Conservation (phyloP, 1,139 yeast genomes). For the Pichia norvegensis region DNA sequence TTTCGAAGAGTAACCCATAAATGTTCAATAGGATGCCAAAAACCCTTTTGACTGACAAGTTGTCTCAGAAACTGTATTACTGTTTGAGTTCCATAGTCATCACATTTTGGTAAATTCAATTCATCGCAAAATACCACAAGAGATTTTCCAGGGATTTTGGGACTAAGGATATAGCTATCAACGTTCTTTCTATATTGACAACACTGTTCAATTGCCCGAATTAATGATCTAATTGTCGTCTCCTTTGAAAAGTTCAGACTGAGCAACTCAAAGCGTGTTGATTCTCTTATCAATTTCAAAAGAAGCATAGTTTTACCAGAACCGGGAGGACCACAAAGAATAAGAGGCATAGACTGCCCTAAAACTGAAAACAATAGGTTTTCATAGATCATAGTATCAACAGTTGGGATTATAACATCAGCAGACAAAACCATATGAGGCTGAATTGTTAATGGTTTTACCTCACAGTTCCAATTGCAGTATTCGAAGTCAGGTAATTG, state of each 20-base stretch:
- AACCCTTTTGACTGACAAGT: slow-evolving; percentile 65
- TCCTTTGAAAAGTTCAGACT: slow-evolving; percentile 82
- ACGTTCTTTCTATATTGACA: slow-evolving; percentile 54
- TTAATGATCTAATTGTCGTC: slow-evolving; percentile 55
- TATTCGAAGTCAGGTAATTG: slow-evolving; percentile 34
- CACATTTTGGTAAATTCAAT: slow-evolving; percentile 70
- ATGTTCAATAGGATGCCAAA: slow-evolving; percentile 57
- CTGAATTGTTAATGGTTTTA: slow-evolving; percentile 30
- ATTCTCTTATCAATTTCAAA: slow-evolving; percentile 55
- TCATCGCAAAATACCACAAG: slow-evolving; percentile 89
- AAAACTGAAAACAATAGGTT: slow-evolving; percentile 50
- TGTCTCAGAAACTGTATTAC: slow-evolving; percentile 74
- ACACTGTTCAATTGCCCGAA: slow-evolving; percentile 63
- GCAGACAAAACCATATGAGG: slow-evolving; percentile 59
- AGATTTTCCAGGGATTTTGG: slow-evolving; percentile 60
- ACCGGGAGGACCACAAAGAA: slow-evolving; percentile 96
- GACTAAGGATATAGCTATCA: slow-evolving; percentile 48
- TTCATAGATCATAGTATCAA: slow-evolving; percentile 70
- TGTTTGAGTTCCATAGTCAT: slow-evolving; percentile 68
- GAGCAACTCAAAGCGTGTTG: slow-evolving; percentile 52
- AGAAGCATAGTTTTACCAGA: slow-evolving; percentile 95
- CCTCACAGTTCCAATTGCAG: neutral
- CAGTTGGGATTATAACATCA: slow-evolving; percentile 65
- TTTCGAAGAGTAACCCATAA: slow-evolving; percentile 63
- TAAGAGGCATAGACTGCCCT: slow-evolving; percentile 50